phyloP scores from a whole-genome alignment of 768 basidiomycete species.

The Russula olivacea region DNA sequence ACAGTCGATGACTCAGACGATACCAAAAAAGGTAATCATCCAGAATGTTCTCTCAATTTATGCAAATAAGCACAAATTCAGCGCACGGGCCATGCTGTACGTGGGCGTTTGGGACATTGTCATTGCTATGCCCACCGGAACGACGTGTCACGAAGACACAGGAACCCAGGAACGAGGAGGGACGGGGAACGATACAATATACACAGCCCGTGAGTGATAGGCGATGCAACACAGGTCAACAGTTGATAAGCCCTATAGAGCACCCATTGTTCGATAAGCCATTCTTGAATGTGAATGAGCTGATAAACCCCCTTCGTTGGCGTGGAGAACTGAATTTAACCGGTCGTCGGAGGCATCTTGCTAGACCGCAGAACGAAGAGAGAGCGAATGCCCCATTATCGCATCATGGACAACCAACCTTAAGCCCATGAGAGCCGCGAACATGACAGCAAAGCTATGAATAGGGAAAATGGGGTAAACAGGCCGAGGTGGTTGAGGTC shows the following conservation, averaged over 20 bases:
- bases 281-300: not conserved
- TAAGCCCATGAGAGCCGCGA: not conserved
- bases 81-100: not conserved
- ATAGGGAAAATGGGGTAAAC: not conserved
- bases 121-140: not conserved
- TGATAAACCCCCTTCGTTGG: not conserved
- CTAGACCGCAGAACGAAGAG: not conserved
- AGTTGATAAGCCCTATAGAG: not conserved
- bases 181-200: not conserved
- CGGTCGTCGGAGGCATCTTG: no score
- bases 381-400: not conserved
- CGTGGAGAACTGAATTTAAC: not conserved
- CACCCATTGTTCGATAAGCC: not conserved
- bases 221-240: not conserved
- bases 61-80: constrained; percentile 1
- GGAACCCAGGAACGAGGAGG: not conserved
- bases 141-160: not conserved
- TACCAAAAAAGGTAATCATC: constrained; percentile 5
- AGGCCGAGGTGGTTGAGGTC: not conserved
- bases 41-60: constrained; percentile 11
- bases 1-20: not conserved
- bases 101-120: not conserved
- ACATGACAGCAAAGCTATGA: not conserved
- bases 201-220: not conserved
- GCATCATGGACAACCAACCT: not conserved